A percentile compares a stretch with the other conserved stretches of the same genome.
Evolutionary conservation across 129 eudicot species (phyloP).

Genomic region (Flaveria robusta): DNA sequence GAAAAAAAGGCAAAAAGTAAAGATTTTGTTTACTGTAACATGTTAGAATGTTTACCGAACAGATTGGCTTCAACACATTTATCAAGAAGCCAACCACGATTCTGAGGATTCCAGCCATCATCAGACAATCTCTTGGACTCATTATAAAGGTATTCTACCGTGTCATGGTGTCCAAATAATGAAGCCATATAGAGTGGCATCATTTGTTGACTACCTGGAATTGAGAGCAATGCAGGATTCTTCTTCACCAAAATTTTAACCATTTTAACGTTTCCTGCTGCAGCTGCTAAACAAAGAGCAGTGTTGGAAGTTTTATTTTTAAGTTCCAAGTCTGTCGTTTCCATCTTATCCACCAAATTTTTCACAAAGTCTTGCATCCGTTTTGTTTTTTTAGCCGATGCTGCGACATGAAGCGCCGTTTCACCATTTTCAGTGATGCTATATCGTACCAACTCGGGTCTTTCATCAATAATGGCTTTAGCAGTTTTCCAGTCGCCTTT

Average conservation of each 20-base stretch:
- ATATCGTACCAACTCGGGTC: slow-evolving; percentile 3
- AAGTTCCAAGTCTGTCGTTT: slow-evolving; percentile 30
- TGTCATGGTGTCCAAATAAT: slow-evolving; percentile 34
- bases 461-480: slow-evolving; percentile 14
- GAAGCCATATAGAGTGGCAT: slow-evolving; percentile 57
- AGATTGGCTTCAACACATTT: slow-evolving; percentile 41
- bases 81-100: slow-evolving; percentile 40
- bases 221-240: slow-evolving; percentile 27
- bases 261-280: slow-evolving; percentile 45
- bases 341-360: slow-evolving; percentile 37
- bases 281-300: slow-evolving; percentile 63
- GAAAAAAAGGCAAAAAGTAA: background rate
- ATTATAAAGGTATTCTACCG: slow-evolving; percentile 37
- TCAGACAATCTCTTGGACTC: slow-evolving; percentile 7
- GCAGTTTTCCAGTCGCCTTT: slow-evolving; percentile 52
- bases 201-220: slow-evolving; percentile 35
- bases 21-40: background rate
- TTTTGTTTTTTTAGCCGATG: slow-evolving; percentile 34
- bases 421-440: slow-evolving; percentile 45
- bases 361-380: slow-evolving; percentile 35
- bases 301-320: slow-evolving; percentile 37
- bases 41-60: slow-evolving; percentile 35
- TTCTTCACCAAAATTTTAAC: slow-evolving; percentile 36
- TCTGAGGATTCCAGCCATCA: slow-evolving; percentile 30
- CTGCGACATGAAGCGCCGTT: slow-evolving; percentile 59